Conservation (phyloP, 2,329 filamentous ascomycete species). For the Didymella keratinophila region DNA sequence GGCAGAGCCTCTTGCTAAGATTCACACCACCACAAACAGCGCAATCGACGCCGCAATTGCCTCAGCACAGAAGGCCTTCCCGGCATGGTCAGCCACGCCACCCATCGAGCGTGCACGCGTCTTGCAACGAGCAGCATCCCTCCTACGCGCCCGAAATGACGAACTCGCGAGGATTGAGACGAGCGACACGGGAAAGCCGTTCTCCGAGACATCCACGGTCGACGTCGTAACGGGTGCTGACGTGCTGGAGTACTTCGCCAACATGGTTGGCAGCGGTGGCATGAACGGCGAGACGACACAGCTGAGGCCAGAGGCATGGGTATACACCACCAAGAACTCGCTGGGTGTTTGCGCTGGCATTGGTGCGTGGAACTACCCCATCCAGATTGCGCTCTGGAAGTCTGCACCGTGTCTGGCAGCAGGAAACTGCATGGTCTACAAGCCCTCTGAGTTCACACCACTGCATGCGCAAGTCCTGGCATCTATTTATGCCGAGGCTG, state of each 20-base stretch:
- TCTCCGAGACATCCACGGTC: conserved; percentile 82
- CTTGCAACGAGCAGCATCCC: conserved; percentile 75
- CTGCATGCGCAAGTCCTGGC: conserved; percentile 81
- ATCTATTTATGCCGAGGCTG: conserved; percentile 78
- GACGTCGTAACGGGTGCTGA: conserved; percentile 85
- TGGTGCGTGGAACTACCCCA: conserved; percentile 91
- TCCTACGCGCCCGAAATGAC: conserved; percentile 80
- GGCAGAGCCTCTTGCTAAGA: conserved; percentile 70
- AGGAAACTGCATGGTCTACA: conserved; percentile 91
- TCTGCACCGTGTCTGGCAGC: conserved; percentile 84
- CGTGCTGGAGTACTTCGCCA: conserved; percentile 86
- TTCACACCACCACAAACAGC: conserved; percentile 71
- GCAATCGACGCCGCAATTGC: conserved; percentile 76
- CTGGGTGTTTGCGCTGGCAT: conserved; percentile 87
- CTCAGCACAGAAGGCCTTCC: conserved; percentile 76
- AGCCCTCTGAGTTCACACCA: conserved; percentile 86
- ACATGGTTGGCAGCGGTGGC: conserved; percentile 77
- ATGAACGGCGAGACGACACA: conserved; percentile 81
- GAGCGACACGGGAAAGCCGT: conserved; percentile 85
- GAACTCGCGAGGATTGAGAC: conserved; percentile 81
- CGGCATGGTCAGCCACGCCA: conserved; percentile 77
- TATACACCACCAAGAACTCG: conserved; percentile 83
- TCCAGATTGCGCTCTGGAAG: conserved; percentile 91
- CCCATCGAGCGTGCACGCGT: conserved; percentile 78
- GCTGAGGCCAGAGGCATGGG: conserved; percentile 77